Percentiles rank a stretch among this genome's conserved stretches.
These are phyloP conservation scores for Hibiscus trionum DNA, from an alignment of 345 rosid species.

Conservation along the genomic window DNA sequence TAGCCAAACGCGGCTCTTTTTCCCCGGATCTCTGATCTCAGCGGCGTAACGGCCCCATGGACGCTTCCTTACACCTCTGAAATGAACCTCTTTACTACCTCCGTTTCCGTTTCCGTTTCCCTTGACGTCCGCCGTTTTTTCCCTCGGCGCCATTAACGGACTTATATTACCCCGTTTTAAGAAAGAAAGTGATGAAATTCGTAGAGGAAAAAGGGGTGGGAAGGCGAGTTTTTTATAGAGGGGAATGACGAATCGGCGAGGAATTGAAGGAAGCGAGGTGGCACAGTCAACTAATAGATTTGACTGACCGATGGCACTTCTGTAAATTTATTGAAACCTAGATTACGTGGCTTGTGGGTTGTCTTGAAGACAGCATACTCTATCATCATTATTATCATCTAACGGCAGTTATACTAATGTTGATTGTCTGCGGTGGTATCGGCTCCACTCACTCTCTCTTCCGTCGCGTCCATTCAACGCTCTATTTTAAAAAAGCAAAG, in stretches of 20 bases:
- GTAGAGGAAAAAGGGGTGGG: not conserved
- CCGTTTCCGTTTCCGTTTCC: constrained; percentile 17
- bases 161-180: not conserved
- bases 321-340: not conserved
- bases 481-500: no score
- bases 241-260: constrained; percentile 12
- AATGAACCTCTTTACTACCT: constrained; percentile 36
- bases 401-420: constrained; percentile 20
- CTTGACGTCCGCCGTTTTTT: constrained; percentile 26
- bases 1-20: constrained; percentile 73
- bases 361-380: constrained; percentile 9
- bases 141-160: constrained; percentile 43
- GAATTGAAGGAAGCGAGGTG: not conserved
- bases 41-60: constrained; percentile 89
- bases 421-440: constrained; percentile 12
- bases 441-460: not conserved
- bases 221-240: constrained; percentile 22
- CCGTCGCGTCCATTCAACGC: not conserved
- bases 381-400: constrained; percentile 17
- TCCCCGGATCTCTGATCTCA: constrained; percentile 78
- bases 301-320: constrained; percentile 25
- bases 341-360: constrained; percentile 30
- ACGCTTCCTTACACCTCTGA: constrained; percentile 82
- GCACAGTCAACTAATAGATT: constrained; percentile 29
- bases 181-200: not conserved